Percentiles rank a stretch among this genome's conserved stretches.
These are phyloP conservation scores for Nakaseomyces nivariensis DNA, from an alignment of 1,139 yeast species.

Conservation along the genomic window DNA sequence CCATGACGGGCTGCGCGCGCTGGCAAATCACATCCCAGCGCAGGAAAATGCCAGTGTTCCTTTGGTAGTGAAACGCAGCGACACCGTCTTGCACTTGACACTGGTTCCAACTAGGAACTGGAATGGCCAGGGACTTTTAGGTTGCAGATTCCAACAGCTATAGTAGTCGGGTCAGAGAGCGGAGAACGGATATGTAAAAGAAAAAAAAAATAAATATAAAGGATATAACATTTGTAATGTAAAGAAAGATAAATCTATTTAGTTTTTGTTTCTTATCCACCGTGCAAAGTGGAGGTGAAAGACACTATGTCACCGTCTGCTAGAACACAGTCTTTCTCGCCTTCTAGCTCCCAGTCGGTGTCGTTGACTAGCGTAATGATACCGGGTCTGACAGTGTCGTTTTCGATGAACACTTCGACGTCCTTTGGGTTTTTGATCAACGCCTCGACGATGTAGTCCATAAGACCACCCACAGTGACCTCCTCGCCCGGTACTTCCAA, in stretches of 20 bases:
- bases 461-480: constrained; percentile 47
- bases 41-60: constrained; percentile 14
- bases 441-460: constrained; percentile 43
- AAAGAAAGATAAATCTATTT: no score
- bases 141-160: constrained; percentile 35
- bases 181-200: no score
- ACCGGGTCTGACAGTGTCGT: constrained; percentile 78
- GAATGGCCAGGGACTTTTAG: constrained; percentile 66
- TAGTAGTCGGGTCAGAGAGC: background rate
- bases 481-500: constrained; percentile 32
- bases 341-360: constrained; percentile 95
- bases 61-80: constrained; percentile 14
- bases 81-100: constrained; percentile 7
- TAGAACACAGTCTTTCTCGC: constrained; percentile 67
- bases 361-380: constrained; percentile 85
- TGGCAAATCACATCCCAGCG: constrained; percentile 13
- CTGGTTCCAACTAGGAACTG: constrained; percentile 49
- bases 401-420: constrained; percentile 68
- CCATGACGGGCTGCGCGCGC: constrained; percentile 35
- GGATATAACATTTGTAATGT: no score
- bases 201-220: background rate
- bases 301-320: constrained; percentile 71
- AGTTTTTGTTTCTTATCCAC: constrained; percentile 45
- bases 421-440: constrained; percentile 56
- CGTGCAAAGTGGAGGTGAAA: constrained; percentile 90